Conservation (phyloP, 164 flowering plant genomes). For the Piper betle region DNA sequence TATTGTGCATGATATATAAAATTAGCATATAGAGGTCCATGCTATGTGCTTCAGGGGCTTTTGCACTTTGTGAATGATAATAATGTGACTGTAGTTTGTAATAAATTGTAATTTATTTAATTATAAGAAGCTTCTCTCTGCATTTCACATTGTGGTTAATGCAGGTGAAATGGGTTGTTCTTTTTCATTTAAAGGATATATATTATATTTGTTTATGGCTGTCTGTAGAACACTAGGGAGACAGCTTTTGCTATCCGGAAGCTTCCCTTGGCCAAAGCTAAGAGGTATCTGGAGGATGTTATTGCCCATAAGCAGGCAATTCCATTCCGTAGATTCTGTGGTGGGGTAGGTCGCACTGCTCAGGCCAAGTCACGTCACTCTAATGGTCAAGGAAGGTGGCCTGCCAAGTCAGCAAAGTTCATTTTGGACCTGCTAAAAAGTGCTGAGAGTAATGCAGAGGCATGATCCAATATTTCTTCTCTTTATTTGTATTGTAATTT, state of each 20-base stretch:
- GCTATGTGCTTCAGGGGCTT: no score
- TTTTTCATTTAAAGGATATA: no score
- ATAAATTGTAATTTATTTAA: no score
- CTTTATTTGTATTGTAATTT: background rate
- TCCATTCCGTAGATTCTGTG: conserved; percentile 82
- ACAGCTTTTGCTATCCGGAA: conserved; percentile 67
- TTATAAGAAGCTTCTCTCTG: no score
- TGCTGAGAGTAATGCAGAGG: conserved; percentile 97
- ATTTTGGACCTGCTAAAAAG: conserved; percentile 82
- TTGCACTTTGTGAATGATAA: no score
- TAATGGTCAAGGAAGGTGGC: conserved; percentile 98
- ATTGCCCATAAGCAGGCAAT: conserved; percentile 85
- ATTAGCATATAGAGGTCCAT: no score
- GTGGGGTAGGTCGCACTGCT: conserved; percentile 96
- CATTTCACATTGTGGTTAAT: no score
- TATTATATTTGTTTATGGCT: background rate
- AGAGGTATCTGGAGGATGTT: conserved; percentile 86
- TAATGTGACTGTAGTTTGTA: no score
- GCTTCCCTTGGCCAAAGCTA: conserved; percentile 66
- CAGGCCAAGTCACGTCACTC: conserved; percentile 77
- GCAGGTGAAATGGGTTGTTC: no score
- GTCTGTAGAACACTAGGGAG: conserved; percentile 87
- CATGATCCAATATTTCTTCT: conserved; percentile 8
- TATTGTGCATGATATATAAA: no score
- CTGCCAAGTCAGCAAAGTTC: conserved; percentile 77